Evolutionary conservation across 225 moss, liverwort and hornwort genomes (phyloP), one percentile per base, ranked within the genome.

Genomic region (Polytrichum formosum): DNA sequence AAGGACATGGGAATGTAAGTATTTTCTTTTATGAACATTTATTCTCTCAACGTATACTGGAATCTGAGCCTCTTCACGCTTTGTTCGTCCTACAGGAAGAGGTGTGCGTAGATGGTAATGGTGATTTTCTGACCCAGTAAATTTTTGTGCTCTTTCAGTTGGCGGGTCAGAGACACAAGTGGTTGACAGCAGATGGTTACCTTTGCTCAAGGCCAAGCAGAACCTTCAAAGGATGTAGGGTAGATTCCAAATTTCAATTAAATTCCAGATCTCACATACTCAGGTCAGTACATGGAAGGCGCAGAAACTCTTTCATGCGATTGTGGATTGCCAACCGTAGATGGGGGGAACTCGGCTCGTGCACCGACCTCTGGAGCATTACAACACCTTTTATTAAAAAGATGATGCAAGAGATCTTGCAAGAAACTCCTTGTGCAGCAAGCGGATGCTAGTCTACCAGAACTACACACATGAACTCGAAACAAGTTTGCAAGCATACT

Each of bases 181-280:
- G 18, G 74, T 82, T 1, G 83, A 87, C 69, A 87, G 78, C 18
- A 61, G 80, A 74, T 87, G 87, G 83, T 72, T 87, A 30, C 80
- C 81, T 16, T 74, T 87, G 70, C 53, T 83, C 10, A 78, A 87
- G 63, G 80, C 67, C 55, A 87, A 83, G 56, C 71, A 72, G 74
- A 81, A 82, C 29, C 79, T 85, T 2, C 56, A 26, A 70, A 75
- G 37, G 33, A 19, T 30, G 7, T 60, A 58, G 58, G 2, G 31
- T 61, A 55, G 54, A 70, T 23, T 20, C 58, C 8, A 6, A 20
- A 58, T 8, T 6, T 20, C 9, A 6, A 58, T 22, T n/a, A 46
- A 46, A 13, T 46, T 58, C 58, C 21, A 9, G 6, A 58, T 58
- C 58, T 58, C 23, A 58, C 58, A 20, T 20, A 58, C 6, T 58